Evolutionary conservation across 805 yeast genomes (phyloP).

Genomic region (Candida insectorum): DNA sequence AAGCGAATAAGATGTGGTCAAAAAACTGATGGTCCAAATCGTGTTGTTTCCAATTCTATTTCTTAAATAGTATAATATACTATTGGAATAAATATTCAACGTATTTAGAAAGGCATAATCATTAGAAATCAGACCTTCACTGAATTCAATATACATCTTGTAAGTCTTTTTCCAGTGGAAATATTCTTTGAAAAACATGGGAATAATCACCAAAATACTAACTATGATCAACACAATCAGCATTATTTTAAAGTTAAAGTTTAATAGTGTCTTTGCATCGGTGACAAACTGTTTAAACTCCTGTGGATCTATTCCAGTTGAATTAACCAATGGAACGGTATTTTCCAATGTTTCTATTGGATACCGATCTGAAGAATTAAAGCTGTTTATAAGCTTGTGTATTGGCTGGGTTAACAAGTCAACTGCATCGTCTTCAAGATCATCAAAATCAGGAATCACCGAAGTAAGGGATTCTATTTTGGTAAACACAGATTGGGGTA

Average conservation of each 20-base stretch:
- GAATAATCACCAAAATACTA: constrained; percentile 41
- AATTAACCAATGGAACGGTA: neutral
- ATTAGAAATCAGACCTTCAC: neutral
- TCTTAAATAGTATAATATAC: constrained; percentile 10
- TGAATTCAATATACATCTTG: constrained; percentile 21
- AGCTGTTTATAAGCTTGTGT: constrained; percentile 1
- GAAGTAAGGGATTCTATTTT: constrained; percentile 49
- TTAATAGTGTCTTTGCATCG: constrained; percentile 19
- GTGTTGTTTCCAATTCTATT: constrained; percentile 9
- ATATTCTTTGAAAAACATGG: constrained; percentile 44
- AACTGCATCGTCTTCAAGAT: constrained; percentile 59
- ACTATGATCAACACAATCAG: constrained; percentile 22
- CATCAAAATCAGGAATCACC: constrained; percentile 61
- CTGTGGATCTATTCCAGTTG: constrained; percentile 1
- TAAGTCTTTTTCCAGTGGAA: constrained; percentile 46
- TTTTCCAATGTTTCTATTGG: constrained; percentile 28
- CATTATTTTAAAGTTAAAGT: constrained; percentile 34
- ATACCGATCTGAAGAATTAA: constrained; percentile 11
- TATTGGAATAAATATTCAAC: constrained; percentile 14
- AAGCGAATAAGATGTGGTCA: constrained; percentile 51
- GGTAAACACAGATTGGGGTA: constrained; percentile 62
- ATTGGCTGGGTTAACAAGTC: constrained; percentile 55
- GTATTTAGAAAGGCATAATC: constrained; percentile 11
- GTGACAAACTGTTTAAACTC: neutral
- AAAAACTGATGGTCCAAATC: constrained; percentile 48